Evolutionary conservation across 129 eudicot genomes (phyloP), one percentile per base, ranked within the genome.

Genomic region (Solidago caesia): DNA sequence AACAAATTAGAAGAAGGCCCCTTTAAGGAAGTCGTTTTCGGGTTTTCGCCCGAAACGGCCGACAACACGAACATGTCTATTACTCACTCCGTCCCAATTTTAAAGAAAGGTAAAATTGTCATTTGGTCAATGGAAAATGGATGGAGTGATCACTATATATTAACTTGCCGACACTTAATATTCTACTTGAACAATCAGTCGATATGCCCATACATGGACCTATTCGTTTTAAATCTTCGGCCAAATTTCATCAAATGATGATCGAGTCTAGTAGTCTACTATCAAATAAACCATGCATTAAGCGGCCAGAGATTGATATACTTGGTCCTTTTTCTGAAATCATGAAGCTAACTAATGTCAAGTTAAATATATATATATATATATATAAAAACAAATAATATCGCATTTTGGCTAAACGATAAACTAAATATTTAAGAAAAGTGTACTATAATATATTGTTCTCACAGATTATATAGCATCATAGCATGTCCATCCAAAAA

Each of bases 1-100:
- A 65, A 65, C 72, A 64, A 44, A 25, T 6, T 16, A 25, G 39
- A 72, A 16, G 45, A 57, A 46, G 11, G 12, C 29, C 73, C 66
- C 58, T 11, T 65, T 33, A 52, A 76, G 61, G 8, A 68, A 56
- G 75, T 45, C 69, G 8, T 76, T 76, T 76, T 76, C 61, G 45
- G 58, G 25, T 76, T 76, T 76, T 49, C 58, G 68, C 33, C 46
- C 58, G 10, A 14, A 7, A 27, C 44, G 59, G 42, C 77, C 60
- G 12, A 63, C 70, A 62, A 62, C n/a, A 62, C 12, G 62, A 41
- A 39, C 8, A 46, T 47, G 78, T 74, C 14, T 26, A 73, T 44
- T 45, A 59, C 39, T 33, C 39, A 33, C 39, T 33, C 39, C 39
- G 39, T 33, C 39, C 39, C 39, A 33, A 33, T 1, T 33, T 33